phyloP scores from a whole-genome alignment of 805 yeast genomes.

The Saturnispora silvae region DNA sequence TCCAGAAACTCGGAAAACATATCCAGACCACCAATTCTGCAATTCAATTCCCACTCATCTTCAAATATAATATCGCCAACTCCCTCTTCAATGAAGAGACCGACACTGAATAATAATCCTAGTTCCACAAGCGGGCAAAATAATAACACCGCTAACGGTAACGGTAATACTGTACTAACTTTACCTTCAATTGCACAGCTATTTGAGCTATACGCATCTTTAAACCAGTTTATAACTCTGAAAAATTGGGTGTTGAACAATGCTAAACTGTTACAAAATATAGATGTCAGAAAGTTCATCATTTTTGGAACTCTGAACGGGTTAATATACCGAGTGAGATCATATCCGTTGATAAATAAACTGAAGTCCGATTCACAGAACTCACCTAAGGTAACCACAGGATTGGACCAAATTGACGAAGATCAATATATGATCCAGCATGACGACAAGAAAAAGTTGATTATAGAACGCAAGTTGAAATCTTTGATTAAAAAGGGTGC shows the following conservation, averaged over 20 bases:
- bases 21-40: background rate
- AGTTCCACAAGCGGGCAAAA: background rate
- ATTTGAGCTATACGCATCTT: slow-evolving; percentile 64
- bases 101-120: background rate
- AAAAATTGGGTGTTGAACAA: slow-evolving; percentile 77
- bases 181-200: slow-evolving; percentile 57
- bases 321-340: slow-evolving; percentile 66
- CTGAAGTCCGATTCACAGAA: too few species aligned
- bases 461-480: background rate
- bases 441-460: too few species aligned
- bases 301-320: slow-evolving; percentile 82
- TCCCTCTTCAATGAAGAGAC: background rate
- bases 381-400: too few species aligned
- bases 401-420: too few species aligned
- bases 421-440: too few species aligned
- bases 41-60: slow-evolving; percentile 5
- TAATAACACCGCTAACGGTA: background rate
- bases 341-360: slow-evolving; percentile 47
- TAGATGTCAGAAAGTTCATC: slow-evolving; percentile 77
- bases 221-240: slow-evolving; percentile 68
- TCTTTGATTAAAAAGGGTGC: background rate
- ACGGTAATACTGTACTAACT: slow-evolving; percentile 10
- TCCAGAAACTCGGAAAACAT: background rate
- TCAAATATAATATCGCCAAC: background rate
- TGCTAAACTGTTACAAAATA: slow-evolving; percentile 40